Evolutionary conservation across 176 grass and related monocot genomes (phyloP).

Genomic region (Calamus simplicifolius): DNA sequence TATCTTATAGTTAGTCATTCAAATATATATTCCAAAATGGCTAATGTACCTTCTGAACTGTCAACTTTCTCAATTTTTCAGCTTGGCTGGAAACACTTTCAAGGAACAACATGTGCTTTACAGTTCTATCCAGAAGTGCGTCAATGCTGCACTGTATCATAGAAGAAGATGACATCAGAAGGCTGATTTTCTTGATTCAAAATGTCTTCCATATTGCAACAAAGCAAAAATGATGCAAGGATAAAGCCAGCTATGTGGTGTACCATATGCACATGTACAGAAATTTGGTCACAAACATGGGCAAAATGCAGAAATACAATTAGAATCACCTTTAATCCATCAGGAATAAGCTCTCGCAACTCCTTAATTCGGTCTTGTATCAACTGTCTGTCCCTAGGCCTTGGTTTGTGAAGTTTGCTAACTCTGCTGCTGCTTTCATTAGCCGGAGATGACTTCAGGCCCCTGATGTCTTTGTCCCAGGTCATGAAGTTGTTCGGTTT

Average conservation of each 20-base stretch:
- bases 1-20: no score
- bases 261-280: no score
- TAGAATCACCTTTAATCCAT: slow-evolving; percentile 43
- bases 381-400: slow-evolving; percentile 74
- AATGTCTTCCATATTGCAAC: no score
- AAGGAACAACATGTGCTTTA: slow-evolving; percentile 64
- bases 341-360: slow-evolving; percentile 63
- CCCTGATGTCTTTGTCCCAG: neutral
- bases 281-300: slow-evolving; percentile 6
- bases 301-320: neutral
- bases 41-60: slow-evolving; percentile 6
- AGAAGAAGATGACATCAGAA: slow-evolving; percentile 23
- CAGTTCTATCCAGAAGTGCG: slow-evolving; percentile 56
- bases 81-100: slow-evolving; percentile 45
- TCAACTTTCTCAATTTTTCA: slow-evolving; percentile 39
- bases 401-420: slow-evolving; percentile 28
- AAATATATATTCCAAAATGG: no score
- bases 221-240: no score
- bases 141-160: slow-evolving; percentile 80
- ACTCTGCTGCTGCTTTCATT: slow-evolving; percentile 32
- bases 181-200: no score
- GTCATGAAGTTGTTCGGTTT: slow-evolving; percentile 10
- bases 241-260: no score
- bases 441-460: slow-evolving; percentile 22
- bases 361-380: slow-evolving; percentile 78